Evolutionary conservation across 2,329 filamentous ascomycete species (phyloP), one percentile per base, ranked within the genome.

Genomic region (Camptophora hylomeconis): DNA sequence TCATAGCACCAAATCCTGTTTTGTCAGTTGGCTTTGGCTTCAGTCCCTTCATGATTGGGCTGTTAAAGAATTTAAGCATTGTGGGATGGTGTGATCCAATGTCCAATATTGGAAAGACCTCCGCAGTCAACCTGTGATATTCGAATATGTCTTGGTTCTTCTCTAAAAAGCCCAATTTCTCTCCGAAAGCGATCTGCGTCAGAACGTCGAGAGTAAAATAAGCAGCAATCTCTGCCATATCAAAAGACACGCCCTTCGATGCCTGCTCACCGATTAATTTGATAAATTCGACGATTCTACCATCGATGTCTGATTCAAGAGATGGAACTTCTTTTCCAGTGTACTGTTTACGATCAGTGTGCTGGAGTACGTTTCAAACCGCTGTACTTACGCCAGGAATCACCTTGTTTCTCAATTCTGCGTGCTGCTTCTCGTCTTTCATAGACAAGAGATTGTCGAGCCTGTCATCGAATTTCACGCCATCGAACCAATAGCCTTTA

Each of bases 161-260:
- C 6, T 35, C 26, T n/a, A 38, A 14, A 19, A 36, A 41, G 11
- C 37, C 37, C 25, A 41, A 37, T 2, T 37, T 17, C 13, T 24
- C 26, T 11, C 37, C 37, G 26, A 40, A 40, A 4, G 37, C 37
- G 14, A 41, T 31, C 14, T 34, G 20, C 4, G 28, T 22, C 11
- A 41, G 22, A 25, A 41, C 25, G 24, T 41, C 39, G 15, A 41
- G 29, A 2, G 39, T 35, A 16, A 41, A 24, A 25, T 38, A 41
- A 26, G 36, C 30, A 5, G 31, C 31, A 21, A 32, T 32, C 7
- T 28, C 20, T 5, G 33, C 32, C n/a, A 41, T 33, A 24, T 41
- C 36, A 15, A 39, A 10, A 2, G 36, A n/a, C n/a, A n/a, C n/a
- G n/a, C n/a, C n/a, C n/a, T n/a, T n/a, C n/a, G n/a, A n/a, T n/a